A percentile compares a stretch with the other conserved stretches of the same genome.
phyloP scores from a whole-genome alignment of 495 filamentous ascomycete genomes.

The Talaromyces wortmannii region DNA sequence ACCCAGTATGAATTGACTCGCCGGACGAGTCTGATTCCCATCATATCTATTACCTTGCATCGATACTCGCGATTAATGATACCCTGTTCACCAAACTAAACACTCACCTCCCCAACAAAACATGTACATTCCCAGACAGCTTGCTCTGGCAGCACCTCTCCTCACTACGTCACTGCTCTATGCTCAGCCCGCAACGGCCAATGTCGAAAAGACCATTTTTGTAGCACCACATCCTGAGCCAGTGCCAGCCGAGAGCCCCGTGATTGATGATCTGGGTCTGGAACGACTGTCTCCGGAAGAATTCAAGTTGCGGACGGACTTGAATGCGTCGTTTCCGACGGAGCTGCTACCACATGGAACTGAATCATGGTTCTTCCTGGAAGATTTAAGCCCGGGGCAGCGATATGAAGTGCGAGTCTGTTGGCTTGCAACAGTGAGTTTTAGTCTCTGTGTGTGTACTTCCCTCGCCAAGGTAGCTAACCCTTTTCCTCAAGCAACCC shows the following conservation, averaged over 20 bases:
- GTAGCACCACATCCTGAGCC: conserved; percentile 52
- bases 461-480: no score
- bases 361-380: conserved; percentile 78
- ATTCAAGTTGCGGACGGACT: conserved; percentile 48
- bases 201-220: conserved; percentile 92
- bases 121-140: conserved; percentile 9
- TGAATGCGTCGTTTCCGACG: conserved; percentile 62
- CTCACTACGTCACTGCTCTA: conserved; percentile 24
- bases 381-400: conserved; percentile 60
- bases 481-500: conserved; percentile 59
- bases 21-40: neutral
- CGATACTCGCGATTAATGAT: neutral
- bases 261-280: conserved; percentile 59
- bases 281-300: conserved; percentile 52
- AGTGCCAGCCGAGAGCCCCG: conserved; percentile 48
- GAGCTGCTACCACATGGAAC: conserved; percentile 44
- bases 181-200: conserved; percentile 40
- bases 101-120: conserved; percentile 1
- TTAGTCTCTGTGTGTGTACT: neutral
- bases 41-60: neutral
- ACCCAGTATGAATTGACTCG: neutral
- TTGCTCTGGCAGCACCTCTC: conserved; percentile 9
- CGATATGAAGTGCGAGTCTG: conserved; percentile 91
- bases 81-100: neutral
- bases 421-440: conserved; percentile 84